Base-by-base conservation (phyloP, 768 basidiomycete species). In the Mycena galopus region DNA sequence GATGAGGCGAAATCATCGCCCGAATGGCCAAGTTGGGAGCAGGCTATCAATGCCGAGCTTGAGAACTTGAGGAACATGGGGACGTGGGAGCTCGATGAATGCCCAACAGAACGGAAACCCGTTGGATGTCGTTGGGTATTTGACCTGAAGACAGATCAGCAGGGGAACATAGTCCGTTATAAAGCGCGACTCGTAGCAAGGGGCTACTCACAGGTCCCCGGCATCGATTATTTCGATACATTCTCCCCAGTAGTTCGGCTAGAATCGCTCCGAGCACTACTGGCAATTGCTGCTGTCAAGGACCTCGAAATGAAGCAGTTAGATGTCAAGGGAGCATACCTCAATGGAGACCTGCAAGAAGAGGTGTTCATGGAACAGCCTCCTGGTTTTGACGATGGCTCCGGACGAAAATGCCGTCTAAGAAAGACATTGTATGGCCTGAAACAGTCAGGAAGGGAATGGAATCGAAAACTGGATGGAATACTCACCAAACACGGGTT, bases 381-480 rank as follows among this genome's bases (percentile, higher is more conserved):
- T 61, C 59, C 59, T 2, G 59, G 59, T 44, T 61, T 61, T 17
- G 35, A 42, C 39, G 39, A 42, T 16, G 39, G 39, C 9, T 9
- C 33, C 2, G 57, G 61, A 30, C 61, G 61, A 2, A 50, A 47
- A 47, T 62, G 61, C 30, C 61, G 61, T 30, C 61, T 62, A 1
- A 44, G 21, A 25, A 62, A 62, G 32, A 62, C 44, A 2, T 29
- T 62, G 17, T 62, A 62, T 50, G 61, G 61, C 11, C 61, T 62
- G 25, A 62, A 62, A 21, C 61, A 62, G 61, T 62, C 60, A 25
- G 60, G 60, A 14, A 42, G 39, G 1, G 71, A 79, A 53, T 84
- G 79, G 81, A 78, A 83, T 37, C n/a, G 75, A 2, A 61, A 81
- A 42, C 37, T 84, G 4, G 56, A 75, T 30, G 8, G 37, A 4